These are phyloP conservation scores for Zymoseptoria ardabiliae DNA, from an alignment of 2,329 filamentous ascomycete genomes.

Conservation along the genomic window DNA sequence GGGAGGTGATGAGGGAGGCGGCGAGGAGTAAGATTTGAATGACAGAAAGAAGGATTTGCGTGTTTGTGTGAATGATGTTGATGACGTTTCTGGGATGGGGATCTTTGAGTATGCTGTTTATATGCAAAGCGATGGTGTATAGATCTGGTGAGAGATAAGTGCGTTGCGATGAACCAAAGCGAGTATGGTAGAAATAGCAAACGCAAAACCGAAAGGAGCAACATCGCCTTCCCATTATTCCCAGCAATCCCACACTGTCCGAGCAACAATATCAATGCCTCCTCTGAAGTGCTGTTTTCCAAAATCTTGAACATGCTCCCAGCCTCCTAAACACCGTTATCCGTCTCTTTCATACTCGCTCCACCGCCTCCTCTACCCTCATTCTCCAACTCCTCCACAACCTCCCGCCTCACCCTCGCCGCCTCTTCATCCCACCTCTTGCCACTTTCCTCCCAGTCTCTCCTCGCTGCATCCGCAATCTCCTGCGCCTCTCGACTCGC, in stretches of 20 bases:
- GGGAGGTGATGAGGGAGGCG: constrained; percentile 31
- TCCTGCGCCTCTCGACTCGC: constrained; percentile 64
- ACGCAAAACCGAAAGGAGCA: neutral
- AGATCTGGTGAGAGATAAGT: neutral
- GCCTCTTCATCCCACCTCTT: constrained; percentile 67
- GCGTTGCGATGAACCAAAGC: neutral
- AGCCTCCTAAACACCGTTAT: constrained; percentile 26
- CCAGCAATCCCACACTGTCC: neutral
- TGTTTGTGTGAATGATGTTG: neutral
- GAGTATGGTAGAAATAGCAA: neutral
- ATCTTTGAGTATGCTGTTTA: neutral
- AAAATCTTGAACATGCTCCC: constrained; percentile 20
- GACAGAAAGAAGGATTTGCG: constrained; percentile 28
- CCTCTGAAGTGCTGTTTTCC: neutral
- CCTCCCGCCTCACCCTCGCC: constrained; percentile 38
- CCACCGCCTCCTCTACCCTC: constrained; percentile 13
- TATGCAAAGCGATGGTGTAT: neutral
- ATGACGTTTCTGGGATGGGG: too few species aligned
- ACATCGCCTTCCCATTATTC: neutral
- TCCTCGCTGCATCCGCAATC: constrained; percentile 51
- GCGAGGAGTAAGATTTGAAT: constrained; percentile 27
- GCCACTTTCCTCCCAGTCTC: constrained; percentile 53
- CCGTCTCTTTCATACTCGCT: constrained; percentile 26
- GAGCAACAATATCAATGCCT: neutral
- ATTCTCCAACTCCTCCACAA: constrained; percentile 19